These are phyloP conservation scores for Cladosporium phlei DNA, from an alignment of 2,329 filamentous ascomycete species.

Conservation along the genomic window DNA sequence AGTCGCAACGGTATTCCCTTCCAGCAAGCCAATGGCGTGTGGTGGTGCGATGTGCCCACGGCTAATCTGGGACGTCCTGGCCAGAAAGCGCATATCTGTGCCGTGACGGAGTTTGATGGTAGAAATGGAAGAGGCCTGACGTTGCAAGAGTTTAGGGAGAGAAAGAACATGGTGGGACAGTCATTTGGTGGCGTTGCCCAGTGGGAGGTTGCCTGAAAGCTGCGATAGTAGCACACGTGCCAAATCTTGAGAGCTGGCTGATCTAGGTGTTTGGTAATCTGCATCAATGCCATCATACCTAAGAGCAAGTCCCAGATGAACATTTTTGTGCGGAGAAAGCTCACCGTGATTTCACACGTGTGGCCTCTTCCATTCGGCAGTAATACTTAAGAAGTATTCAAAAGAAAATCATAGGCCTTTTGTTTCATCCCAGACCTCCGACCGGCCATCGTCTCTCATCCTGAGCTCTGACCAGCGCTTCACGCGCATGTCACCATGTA, in stretches of 20 bases:
- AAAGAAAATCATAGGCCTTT: conserved; percentile 6
- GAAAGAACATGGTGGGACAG: conserved; percentile 45
- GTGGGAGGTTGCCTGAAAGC: conserved; percentile 36
- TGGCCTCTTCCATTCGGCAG: conserved; percentile 8
- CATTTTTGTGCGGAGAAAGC: no score
- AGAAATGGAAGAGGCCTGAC: conserved; percentile 51
- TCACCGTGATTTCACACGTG: neutral
- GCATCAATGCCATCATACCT: no score
- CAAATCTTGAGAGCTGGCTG: no score
- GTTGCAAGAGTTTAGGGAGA: conserved; percentile 43
- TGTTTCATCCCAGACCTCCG: neutral
- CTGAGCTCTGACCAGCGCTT: no score
- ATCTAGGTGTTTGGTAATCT: no score
- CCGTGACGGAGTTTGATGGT: conserved; percentile 52
- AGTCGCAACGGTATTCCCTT: conserved; percentile 67
- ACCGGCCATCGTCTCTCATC: neutral
- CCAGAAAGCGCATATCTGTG: conserved; percentile 60
- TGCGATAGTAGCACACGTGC: neutral
- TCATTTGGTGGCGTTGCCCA: conserved; percentile 48
- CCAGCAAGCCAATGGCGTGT: conserved; percentile 69
- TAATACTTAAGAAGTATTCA: conserved; percentile 15
- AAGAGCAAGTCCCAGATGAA: no score
- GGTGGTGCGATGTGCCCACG: conserved; percentile 70
- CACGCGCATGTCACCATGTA: no score
- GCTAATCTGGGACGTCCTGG: conserved; percentile 63